A percentile compares a stretch with the other conserved stretches of the same genome.
These are phyloP conservation scores for Pinus taeda DNA, from an alignment of 75 land plant species.

Conservation along the genomic window DNA sequence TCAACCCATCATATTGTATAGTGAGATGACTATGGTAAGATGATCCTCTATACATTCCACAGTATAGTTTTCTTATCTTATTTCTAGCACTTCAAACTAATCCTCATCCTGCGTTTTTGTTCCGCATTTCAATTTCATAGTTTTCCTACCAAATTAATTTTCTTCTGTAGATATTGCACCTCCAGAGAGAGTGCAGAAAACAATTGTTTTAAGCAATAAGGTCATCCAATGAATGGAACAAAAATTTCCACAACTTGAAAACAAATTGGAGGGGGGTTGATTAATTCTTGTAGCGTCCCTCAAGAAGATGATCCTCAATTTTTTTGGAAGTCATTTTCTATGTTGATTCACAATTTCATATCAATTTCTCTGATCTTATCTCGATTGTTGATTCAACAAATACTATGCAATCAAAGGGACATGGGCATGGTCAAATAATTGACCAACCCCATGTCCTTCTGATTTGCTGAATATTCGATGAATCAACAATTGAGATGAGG, in stretches of 20 bases:
- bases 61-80: no score
- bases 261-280: not conserved
- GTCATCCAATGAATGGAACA: not conserved
- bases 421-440: no score
- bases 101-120: not conserved
- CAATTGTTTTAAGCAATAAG: conserved; percentile 10
- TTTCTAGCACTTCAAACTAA: no score
- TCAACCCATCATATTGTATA: conserved; percentile 37
- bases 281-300: not conserved
- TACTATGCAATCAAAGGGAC: no score
- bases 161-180: conserved; percentile 13
- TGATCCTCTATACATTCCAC: no score
- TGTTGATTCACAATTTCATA: no score
- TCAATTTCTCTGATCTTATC: no score
- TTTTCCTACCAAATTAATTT: not conserved
- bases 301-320: not conserved
- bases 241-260: not conserved
- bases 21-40: conserved; percentile 45
- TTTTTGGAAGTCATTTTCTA: not conserved
- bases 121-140: not conserved
- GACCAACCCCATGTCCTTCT: no score
- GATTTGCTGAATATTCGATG: no score
- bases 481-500: no score
- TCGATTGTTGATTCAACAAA: no score
- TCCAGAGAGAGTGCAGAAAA: conserved; percentile 12